Evolutionary conservation across 1,139 yeast species (phyloP).

Genomic region (Candida frijolesensis): DNA sequence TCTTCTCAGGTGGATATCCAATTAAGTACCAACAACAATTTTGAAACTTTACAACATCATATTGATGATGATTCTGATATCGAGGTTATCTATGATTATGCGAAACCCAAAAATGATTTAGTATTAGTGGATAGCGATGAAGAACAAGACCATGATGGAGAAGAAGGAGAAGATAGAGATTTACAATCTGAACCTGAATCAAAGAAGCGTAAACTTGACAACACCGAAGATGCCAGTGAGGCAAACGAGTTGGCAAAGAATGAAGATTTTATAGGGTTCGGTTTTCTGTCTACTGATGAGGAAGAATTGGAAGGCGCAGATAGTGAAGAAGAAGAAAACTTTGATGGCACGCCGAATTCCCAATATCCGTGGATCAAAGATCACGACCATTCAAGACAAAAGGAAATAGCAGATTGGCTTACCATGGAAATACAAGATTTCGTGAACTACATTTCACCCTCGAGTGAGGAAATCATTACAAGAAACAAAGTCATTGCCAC

Average conservation of each 20-base stretch:
- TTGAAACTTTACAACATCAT: conserved; percentile 20
- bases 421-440: conserved; percentile 87
- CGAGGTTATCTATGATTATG: conserved; percentile 22
- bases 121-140: conserved; percentile 30
- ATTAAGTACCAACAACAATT: conserved; percentile 21
- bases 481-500: conserved; percentile 70
- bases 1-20: conserved; percentile 8
- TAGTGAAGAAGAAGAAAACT: conserved; percentile 27
- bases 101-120: conserved; percentile 18
- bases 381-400: conserved; percentile 72
- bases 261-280: conserved; percentile 64
- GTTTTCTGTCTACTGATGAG: conserved; percentile 49
- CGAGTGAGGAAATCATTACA: conserved; percentile 66
- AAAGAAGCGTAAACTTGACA: conserved; percentile 16
- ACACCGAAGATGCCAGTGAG: conserved; percentile 6
- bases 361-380: conserved; percentile 81
- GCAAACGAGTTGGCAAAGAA: conserved; percentile 47
- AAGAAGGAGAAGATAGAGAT: conserved; percentile 18
- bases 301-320: conserved; percentile 27
- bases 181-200: conserved; percentile 11
- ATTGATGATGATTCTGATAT: conserved; percentile 27
- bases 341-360: conserved; percentile 22
- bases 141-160: conserved; percentile 21
- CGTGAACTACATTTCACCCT: conserved; percentile 85
- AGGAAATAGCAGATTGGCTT: conserved; percentile 84